A percentile compares a stretch with the other conserved stretches of the same genome.
Conservation (phyloP, 352 stramenopile genomes). For the Globisporangium uncinulatum region DNA sequence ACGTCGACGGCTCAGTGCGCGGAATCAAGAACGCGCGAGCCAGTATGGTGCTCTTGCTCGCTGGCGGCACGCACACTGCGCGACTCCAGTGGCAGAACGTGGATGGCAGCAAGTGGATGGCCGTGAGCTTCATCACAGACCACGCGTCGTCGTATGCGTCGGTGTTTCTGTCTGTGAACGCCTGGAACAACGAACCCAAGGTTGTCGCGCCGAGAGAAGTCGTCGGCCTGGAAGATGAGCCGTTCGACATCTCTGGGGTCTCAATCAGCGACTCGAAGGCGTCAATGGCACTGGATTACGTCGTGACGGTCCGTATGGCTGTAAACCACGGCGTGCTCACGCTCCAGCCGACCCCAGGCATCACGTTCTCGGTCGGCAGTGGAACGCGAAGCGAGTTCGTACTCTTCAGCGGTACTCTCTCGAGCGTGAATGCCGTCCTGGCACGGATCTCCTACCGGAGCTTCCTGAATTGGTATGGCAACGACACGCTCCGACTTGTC, state of each 20-base stretch:
- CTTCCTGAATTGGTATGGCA: conserved; percentile 73
- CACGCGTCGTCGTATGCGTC: conserved; percentile 56
- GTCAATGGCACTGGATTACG: conserved; percentile 55
- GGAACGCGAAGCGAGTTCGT: conserved; percentile 46
- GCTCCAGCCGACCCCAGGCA: conserved; percentile 43
- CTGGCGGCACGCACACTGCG: conserved; percentile 49
- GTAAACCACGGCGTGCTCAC: conserved; percentile 53
- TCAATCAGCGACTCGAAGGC: conserved; percentile 43
- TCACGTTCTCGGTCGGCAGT: conserved; percentile 51
- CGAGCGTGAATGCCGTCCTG: conserved; percentile 52
- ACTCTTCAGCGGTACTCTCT: conserved; percentile 57
- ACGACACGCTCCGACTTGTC: conserved; percentile 45
- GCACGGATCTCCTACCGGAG: conserved; percentile 40
- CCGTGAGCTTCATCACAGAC: conserved; percentile 70
- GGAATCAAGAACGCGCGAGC: conserved; percentile 68
- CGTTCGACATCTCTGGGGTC: conserved; percentile 28
- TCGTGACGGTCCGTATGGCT: conserved; percentile 46
- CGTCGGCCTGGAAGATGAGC: conserved; percentile 41
- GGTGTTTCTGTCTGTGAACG: conserved; percentile 60
- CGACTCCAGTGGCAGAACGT: conserved; percentile 78
- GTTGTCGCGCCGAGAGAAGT: conserved; percentile 32
- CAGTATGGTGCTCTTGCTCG: conserved; percentile 55
- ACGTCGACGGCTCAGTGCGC: conserved; percentile 59
- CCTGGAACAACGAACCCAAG: conserved; percentile 67
- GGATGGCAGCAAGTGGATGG: conserved; percentile 53